Evolutionary conservation across 371 early-diverging fungal species (phyloP).

Genomic region (Lichtheimia ramosa): DNA sequence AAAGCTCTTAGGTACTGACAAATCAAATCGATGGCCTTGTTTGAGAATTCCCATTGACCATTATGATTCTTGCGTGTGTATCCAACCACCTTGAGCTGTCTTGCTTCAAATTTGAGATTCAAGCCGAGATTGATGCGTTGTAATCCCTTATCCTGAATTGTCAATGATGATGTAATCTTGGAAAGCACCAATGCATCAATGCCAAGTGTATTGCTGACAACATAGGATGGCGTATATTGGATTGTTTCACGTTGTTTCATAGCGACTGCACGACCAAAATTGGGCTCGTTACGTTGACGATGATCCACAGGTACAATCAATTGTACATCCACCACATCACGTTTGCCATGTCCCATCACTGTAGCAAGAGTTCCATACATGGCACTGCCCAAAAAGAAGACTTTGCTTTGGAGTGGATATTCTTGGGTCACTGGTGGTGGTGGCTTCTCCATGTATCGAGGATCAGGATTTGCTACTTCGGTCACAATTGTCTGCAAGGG

Average conservation of each 20-base stretch:
- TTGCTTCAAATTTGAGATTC: slow-evolving; percentile 87
- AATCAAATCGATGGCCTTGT: slow-evolving; percentile 74
- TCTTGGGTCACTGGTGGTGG: slow-evolving; percentile 58
- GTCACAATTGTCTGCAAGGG: slow-evolving; percentile 74
- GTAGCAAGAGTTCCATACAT: slow-evolving; percentile 77
- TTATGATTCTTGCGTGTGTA: slow-evolving; percentile 74
- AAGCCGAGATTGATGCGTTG: slow-evolving; percentile 80
- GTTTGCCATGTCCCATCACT: slow-evolving; percentile 62
- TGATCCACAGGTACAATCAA: slow-evolving; percentile 38
- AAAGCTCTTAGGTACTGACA: slow-evolving; percentile 67
- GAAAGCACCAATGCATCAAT: slow-evolving; percentile 70
- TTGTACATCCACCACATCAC: slow-evolving; percentile 50
- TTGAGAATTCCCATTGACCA: slow-evolving; percentile 84
- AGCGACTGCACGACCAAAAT: slow-evolving; percentile 58
- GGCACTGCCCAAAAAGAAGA: slow-evolving; percentile 69
- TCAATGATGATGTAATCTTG: slow-evolving; percentile 80
- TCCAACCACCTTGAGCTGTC: slow-evolving; percentile 83
- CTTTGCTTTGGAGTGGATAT: slow-evolving; percentile 65
- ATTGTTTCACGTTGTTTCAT: slow-evolving; percentile 33
- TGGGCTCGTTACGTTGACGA: slow-evolving; percentile 44
- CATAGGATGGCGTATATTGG: slow-evolving; percentile 66
- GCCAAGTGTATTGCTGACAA: slow-evolving; percentile 62
- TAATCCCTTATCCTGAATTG: slow-evolving; percentile 57
- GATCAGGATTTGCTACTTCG: slow-evolving; percentile 64
- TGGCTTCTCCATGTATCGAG: slow-evolving; percentile 64